A percentile compares a stretch with the other conserved stretches of the same genome.
These are phyloP conservation scores for Euphorbia schlechtendalii DNA, from an alignment of 441 rosid genomes.

Conservation along the genomic window DNA sequence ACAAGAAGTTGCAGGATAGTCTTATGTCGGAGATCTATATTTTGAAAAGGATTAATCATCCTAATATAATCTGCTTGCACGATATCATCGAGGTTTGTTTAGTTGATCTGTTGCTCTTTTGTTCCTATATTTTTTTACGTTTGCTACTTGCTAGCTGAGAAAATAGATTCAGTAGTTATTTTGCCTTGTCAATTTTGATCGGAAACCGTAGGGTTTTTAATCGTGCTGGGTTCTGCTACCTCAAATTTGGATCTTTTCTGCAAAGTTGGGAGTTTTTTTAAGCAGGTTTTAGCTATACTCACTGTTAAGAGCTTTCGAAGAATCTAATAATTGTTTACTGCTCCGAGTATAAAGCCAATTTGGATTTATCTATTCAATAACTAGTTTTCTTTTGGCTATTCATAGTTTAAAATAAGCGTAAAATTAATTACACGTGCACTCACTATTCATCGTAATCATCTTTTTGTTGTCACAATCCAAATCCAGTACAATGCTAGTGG, in stretches of 20 bases:
- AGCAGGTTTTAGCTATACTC: background rate
- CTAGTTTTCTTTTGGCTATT: background rate
- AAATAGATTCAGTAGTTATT: background rate
- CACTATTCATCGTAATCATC: background rate
- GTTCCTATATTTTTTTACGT: background rate
- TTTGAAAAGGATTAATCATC: constrained; percentile 66
- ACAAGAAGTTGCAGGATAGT: constrained; percentile 84
- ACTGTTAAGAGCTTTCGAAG: background rate
- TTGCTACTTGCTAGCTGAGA: background rate
- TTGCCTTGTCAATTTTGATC: background rate
- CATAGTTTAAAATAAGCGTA: background rate
- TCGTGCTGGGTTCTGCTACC: background rate
- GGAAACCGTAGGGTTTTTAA: background rate
- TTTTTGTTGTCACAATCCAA: no score
- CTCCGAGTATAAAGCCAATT: background rate
- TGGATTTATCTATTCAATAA: background rate
- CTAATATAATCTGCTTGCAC: constrained; percentile 76
- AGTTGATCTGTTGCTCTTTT: background rate
- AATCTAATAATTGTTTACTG: constrained; percentile 4
- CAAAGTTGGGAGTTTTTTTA: background rate
- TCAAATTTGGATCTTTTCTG: constrained; percentile 1
- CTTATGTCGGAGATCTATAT: constrained; percentile 89
- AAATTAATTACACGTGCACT: background rate
- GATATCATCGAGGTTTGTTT: constrained; percentile 82
- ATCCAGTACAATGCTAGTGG: no score